Base-by-base conservation (phyloP, 306 rosid genomes). In the Gastrolobium bilobum region DNA sequence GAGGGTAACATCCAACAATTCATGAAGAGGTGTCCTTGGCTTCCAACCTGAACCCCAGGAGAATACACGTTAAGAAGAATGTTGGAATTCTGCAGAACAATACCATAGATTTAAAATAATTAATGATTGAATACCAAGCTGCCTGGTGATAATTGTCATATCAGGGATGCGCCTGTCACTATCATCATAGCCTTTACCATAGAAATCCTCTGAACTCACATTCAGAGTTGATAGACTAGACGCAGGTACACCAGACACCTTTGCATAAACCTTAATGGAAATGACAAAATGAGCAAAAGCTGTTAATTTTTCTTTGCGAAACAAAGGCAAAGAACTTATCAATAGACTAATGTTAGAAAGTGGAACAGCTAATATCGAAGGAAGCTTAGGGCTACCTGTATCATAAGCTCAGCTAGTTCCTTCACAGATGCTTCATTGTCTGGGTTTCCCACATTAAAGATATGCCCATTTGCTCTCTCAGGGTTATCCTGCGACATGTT, bases 371-470 rank as follows among this genome's bases (percentile, higher is more conserved):
- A 37, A 35, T 6, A 54, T 26, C 3, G 20, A 42, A 31, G 34
- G 20, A 42, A 31, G 34, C 11, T 7, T 39, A 61, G 59, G 46
- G 66, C 63, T 62, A 89, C 96, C 94, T 88, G 83, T 4, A 89
- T 89, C 98, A 93, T 93, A 86, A 88, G 91, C 73, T 88, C 94
- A 14, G 93, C 97, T 10, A 93, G 92, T 90, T 91, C 91, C 87
- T 87, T 89, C 29, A 91, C 97, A 3, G 93, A 86, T 38, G 88
- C 91, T 88, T 93, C 98, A 80, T 93, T 93, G 79, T 91, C 76
- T 51, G 98, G 98, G 78, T 89, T 91, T 75, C 98, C 98, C 76
- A 93, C 98, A 50, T 93, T 89, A 71, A 93, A 93, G 57, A 91
- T 93, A 0, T 89, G 86, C 2, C 97, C 86, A 69, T 91, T 89